A percentile compares a stretch with the other conserved stretches of the same genome.
Evolutionary conservation across 2,329 filamentous ascomycete species (phyloP).

Genomic region (Clonostachys chloroleuca): DNA sequence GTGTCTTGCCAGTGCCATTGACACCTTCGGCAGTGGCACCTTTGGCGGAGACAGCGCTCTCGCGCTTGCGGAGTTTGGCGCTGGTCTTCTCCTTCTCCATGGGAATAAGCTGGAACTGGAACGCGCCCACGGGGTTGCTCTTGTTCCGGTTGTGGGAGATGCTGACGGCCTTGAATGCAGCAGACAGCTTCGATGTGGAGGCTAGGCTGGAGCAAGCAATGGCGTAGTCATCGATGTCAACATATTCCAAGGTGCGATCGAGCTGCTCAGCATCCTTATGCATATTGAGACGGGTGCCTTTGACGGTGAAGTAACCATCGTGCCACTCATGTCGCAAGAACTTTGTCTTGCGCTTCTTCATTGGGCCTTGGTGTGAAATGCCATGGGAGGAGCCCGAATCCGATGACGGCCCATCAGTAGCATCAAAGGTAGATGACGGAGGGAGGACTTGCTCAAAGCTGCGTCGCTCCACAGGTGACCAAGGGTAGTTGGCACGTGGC

Average conservation of each 20-base stretch:
- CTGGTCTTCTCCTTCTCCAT: slow-evolving; percentile 47
- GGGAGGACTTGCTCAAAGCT: slow-evolving; percentile 11
- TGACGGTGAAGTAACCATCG: slow-evolving; percentile 84
- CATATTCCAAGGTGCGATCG: slow-evolving; percentile 65
- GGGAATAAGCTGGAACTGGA: slow-evolving; percentile 82
- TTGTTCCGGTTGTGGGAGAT: slow-evolving; percentile 51
- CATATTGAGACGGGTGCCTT: slow-evolving; percentile 70
- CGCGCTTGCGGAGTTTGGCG: slow-evolving; percentile 47
- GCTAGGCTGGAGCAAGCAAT: slow-evolving; percentile 78
- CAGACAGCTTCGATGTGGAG: slow-evolving; percentile 74
- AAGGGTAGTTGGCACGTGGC: slow-evolving; percentile 51
- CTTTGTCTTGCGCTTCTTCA: slow-evolving; percentile 89
- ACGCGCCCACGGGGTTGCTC: slow-evolving; percentile 60
- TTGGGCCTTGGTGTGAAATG: slow-evolving; percentile 74
- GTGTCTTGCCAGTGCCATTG: slow-evolving; percentile 72
- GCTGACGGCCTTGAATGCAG: slow-evolving; percentile 79
- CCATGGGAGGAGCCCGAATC: slow-evolving; percentile 36
- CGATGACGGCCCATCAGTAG: slow-evolving; percentile 13
- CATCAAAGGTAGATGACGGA: neutral
- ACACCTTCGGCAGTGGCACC: slow-evolving; percentile 33
- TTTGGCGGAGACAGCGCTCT: slow-evolving; percentile 32
- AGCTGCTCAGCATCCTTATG: slow-evolving; percentile 56
- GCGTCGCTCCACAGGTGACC: slow-evolving; percentile 43
- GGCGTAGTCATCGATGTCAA: slow-evolving; percentile 85
- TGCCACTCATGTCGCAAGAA: slow-evolving; percentile 93